Base-by-base conservation (phyloP, 257 asterid species). In the Nicotiana tomentosiformis region DNA sequence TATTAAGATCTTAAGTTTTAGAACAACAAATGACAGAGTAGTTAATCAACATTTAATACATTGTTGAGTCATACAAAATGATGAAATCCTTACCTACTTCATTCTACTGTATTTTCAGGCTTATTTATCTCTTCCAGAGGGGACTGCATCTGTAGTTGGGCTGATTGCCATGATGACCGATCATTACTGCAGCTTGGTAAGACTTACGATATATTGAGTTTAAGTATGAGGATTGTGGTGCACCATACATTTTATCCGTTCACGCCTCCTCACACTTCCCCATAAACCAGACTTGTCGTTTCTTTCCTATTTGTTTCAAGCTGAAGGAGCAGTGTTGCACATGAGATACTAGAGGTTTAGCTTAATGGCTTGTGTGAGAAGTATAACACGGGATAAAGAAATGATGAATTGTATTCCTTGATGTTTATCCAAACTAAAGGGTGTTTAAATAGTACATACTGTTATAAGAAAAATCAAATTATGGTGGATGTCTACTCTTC, bases 131-230 rank as follows among this genome's bases (percentile, higher is more conserved):
- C 98, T 95, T 84, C 98, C 98, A 12, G 96, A 93, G 83, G 98
- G 97, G 81, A 90, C 90, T 88, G 96, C 98, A 78, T 93, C 97
- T 83, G 94, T 93, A 7, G 90, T 90, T 84, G 97, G 98, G 82
- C 87, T 95, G 82, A 89, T 87, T 84, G 98, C 97, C 43, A 95
- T 93, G 98, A 93, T 93, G 98, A 93, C 97, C 30, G 97, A 93
- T 90, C 92, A 91, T 86, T 95, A 91, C 88, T 84, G 93, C 91
- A 93, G 92, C 87, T 87, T 93, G 98, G 98, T 93, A 86, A 83
- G 93, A 77, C 72, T 56, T 58, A 86, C 85, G 90, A 77, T 78
- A 77, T 32, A 46, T 5, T 23, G 32, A 20, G 14, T 49, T 20
- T 33, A 18, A 18, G 56, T 32, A 23, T 35, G 15, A 37, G 46